Percentiles rank a stretch among this genome's conserved stretches.
Conservation (phyloP, 345 rosid genomes). For the Crucihimalaya himalaica region DNA sequence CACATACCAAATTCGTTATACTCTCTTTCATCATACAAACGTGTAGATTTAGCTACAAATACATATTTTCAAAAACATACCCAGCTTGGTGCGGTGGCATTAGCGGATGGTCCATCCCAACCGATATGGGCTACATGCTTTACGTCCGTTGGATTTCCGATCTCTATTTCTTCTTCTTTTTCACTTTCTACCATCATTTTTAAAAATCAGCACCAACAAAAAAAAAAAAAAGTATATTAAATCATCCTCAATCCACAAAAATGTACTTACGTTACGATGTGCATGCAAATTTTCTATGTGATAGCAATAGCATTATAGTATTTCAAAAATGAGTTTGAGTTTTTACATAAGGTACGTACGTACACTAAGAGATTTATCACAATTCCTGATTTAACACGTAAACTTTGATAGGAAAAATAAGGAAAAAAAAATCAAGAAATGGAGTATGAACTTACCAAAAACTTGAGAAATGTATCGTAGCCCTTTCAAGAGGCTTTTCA, state of each 20-base stretch:
- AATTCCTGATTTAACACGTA: no score
- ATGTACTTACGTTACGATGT: not conserved
- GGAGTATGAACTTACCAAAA: conserved; percentile 49
- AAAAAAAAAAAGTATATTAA: not conserved
- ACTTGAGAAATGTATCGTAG: conserved; percentile 77
- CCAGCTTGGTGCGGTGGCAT: conserved; percentile 57
- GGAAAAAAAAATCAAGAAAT: not conserved
- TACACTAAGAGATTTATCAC: no score
- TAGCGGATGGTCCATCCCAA: conserved; percentile 67
- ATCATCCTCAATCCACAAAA: no score
- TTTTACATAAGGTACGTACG: no score
- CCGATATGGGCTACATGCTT: conserved; percentile 97
- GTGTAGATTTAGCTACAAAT: no score
- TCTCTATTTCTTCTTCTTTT: conserved; percentile 77
- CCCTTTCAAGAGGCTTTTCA: conserved; percentile 81
- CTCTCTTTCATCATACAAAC: no score
- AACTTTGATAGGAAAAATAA: not conserved
- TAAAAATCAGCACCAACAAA: not conserved
- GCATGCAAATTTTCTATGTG: conserved; percentile 31
- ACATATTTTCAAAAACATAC: no score
- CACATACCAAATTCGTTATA: no score
- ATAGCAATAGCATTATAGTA: not conserved
- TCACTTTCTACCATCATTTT: conserved; percentile 51
- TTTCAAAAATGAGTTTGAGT: not conserved
- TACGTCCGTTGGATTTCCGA: conserved; percentile 88